Conservation (phyloP, 495 filamentous ascomycete species). For the Xylaria intraflava region DNA sequence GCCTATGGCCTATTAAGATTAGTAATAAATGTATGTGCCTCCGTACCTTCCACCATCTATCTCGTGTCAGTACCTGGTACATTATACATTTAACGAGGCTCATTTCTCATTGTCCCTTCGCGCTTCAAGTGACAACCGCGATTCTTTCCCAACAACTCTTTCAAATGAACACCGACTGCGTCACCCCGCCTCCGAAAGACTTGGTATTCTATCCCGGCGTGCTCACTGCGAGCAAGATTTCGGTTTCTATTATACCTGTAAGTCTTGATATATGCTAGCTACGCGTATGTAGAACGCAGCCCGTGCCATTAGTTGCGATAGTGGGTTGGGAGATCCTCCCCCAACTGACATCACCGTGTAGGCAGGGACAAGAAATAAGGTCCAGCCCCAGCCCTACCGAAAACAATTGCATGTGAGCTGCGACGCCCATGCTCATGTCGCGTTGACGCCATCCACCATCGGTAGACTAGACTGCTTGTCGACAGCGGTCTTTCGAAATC, state of each 20-base stretch:
- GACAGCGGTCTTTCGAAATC: neutral
- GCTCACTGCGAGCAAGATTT: neutral
- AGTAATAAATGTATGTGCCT: no score
- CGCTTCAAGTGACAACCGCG: neutral
- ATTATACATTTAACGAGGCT: no score
- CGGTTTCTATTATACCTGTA: neutral
- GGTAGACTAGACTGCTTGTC: neutral
- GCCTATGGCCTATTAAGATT: no score
- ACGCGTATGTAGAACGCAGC: conserved; percentile 7
- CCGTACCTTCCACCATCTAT: no score
- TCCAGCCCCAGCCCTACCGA: conserved; percentile 5
- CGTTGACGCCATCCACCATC: neutral
- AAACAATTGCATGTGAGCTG: neutral
- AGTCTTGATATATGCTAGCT: neutral
- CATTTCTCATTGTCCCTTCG: neutral
- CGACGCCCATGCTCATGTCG: neutral
- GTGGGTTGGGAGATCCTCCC: conserved; percentile 13
- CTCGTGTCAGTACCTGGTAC: no score
- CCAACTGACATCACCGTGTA: conserved; percentile 27
- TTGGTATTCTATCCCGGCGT: neutral
- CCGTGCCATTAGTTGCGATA: conserved; percentile 3
- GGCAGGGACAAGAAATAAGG: conserved; percentile 16
- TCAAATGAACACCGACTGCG: no score
- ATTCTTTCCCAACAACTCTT: neutral
- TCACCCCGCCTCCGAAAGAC: neutral